Evolutionary conservation across 164 flowering plant species (phyloP).

Genomic region (Hamamelis virginiana): DNA sequence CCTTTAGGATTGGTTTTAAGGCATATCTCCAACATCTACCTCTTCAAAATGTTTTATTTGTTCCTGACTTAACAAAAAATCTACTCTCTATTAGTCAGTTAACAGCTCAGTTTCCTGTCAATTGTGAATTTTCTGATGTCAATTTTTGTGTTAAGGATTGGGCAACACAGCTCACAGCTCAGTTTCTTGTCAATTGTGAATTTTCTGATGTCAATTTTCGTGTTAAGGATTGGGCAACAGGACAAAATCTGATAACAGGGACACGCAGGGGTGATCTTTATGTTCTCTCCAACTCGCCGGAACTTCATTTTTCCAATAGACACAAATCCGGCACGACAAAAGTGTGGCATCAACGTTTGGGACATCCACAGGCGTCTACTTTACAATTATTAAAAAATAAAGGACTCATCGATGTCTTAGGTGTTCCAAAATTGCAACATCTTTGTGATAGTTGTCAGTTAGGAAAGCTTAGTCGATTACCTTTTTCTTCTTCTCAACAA

Average conservation of each 20-base stretch:
- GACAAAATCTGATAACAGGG: not conserved
- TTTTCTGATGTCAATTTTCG: slow-evolving; percentile 6
- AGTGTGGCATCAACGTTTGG: slow-evolving; percentile 10
- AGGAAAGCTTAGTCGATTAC: slow-evolving; percentile 6
- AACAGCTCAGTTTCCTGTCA: too few species aligned
- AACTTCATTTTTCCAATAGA: not conserved
- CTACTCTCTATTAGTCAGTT: too few species aligned
- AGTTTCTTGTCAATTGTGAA: too few species aligned
- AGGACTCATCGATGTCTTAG: not conserved
- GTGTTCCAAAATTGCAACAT: not conserved
- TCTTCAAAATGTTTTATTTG: too few species aligned
- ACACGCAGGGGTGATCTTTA: slow-evolving; percentile 4
- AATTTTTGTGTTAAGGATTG: too few species aligned
- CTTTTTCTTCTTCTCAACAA: slow-evolving; percentile 2
- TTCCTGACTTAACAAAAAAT: too few species aligned
- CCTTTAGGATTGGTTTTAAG: too few species aligned
- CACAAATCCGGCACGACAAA: not conserved
- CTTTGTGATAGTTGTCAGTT: too few species aligned
- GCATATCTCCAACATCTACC: too few species aligned
- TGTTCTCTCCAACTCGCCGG: not conserved
- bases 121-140: too few species aligned
- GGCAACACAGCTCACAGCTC: too few species aligned
- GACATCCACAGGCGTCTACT: not conserved
- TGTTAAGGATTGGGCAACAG: slow-evolving; percentile 10
- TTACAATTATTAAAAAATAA: not conserved